Base-by-base conservation (phyloP, 768 basidiomycete species). In the Clitopilus passeckerianus region DNA sequence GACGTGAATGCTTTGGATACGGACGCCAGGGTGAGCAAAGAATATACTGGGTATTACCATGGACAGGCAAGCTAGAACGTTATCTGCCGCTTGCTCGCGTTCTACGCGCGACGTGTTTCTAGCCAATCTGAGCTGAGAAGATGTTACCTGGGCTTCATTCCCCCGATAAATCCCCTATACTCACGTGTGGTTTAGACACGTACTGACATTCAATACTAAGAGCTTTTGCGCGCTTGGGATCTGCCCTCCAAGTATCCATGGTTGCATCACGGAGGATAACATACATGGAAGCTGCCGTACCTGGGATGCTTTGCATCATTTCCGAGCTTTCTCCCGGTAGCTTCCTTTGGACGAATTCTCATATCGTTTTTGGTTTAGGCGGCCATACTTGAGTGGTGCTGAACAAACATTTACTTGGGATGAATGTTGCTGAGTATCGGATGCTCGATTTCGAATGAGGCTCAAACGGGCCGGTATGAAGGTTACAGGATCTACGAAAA, bases 281-380 rank as follows among this genome's bases (percentile, higher is more conserved):
- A 23, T 56, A 16, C 52, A 27, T 52, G 20, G 27, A 57, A 20
- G 55, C 24, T 12, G 7, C 18, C 20, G 53, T 60, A 56, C 54
- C 59, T 60, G 30, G 18, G 24, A 58, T 46, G 58, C 23, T 52
- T 57, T 50, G 16, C n/a, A 41, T 41, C 54, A 54, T 50, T 14
- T 54, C 65, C 66, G 66, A 67, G 22, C 46, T 56, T 65, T 64
- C 61, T 63, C 63, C 66, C 57, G 53, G 23, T 33, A 16, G 27
- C 27, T 30, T 30, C 27, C 27, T 30, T 30, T 3, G 27, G 3
- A 4, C 27, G 27, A 30, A 30, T 53, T 10, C 22, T 23, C 57
- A 34, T 58, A 20, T 23, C 52, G 34, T 52, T 18, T 37, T 23
- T 23, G 18, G 18, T 22, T 58, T 16, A 37, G 22, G 52, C 27